Base-by-base conservation (phyloP, 1,284 basidiomycete species). In the Ustilago vetiveriae region DNA sequence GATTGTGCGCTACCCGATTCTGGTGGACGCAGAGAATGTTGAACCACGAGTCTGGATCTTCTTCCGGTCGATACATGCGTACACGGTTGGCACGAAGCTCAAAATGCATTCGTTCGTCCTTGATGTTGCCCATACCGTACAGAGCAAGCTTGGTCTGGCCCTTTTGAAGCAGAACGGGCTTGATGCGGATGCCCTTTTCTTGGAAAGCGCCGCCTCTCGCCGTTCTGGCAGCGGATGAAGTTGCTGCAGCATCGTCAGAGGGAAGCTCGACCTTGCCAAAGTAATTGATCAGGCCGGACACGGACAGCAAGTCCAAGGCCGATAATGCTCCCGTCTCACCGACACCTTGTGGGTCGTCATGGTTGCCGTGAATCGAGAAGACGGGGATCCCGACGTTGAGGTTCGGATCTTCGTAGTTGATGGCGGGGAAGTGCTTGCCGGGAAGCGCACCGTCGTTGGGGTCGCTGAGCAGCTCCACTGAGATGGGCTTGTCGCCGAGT, bases 351-450 rank as follows among this genome's bases (percentile, higher is more conserved):
- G 96, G 95, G 75, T 99, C 95, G 80, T 99, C 96, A 82, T 99
- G 96, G 80, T 99, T 99, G 37, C 95, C 96, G 78, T 99, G 95
- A 40, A 99, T 98, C 0, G 94, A 97, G 83, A 99, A 99, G 21
- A 98, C 90, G 3, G 96, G 96, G 24, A 96, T 92, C 19, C 88
- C 89, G 48, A 98, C 87, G 78, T 98, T 99, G 57, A 98, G 86
- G 81, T 98, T 98, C 0, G 90, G 88, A 79, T 99, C 96, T 83
- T 98, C 94, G 78, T 98, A 98, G 82, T 99, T 99, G 72, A 98
- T 85, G 1, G 92, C 91, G 3, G 96, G 95, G 79, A 98, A 98
- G 23, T 59, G 21, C 9, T 29, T 54, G 23, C 44, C 39, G 8
- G 56, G 51, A 19, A 60, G 46, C 8, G 57, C 51, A 69, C 90